Base-by-base conservation (phyloP, 176 grass and related monocot genomes). In the Avena insularis region DNA sequence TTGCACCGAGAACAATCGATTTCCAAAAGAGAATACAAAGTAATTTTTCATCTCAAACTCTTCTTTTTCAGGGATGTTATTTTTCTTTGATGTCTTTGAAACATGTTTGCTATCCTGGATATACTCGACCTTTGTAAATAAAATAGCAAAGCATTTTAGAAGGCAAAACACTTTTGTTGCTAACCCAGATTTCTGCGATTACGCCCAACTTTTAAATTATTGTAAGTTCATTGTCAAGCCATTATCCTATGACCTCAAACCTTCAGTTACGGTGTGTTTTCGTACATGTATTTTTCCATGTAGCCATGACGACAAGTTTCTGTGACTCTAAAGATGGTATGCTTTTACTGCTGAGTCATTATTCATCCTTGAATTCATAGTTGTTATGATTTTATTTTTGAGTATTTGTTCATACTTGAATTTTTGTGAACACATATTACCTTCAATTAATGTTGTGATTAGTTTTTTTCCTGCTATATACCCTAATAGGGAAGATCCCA, bases 21-120 rank as follows among this genome's bases (percentile, higher is more conserved):
- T 90, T 90, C 89, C 90, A 85, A 96, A 93, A 88, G 97, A 99
- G 69, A 94, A 94, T 85, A 99, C 94, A 27, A 99, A 99, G 97
- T 99, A 96, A 91, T 46, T 87, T 9, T 27, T 85, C 55, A 70
- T 53, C 79, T 63, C 16, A 46, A 55, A 45, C 33, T 43, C 17
- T 16, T 81, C 33, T 79, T 77, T 60, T 81, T 7, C 4, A 61
- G 31, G 50, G 49, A 82, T 68, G 69, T 80, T 80, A 23, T 82
- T 36, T 75, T 87, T 51, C 14, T 31, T 86, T 75, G 10, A 38
- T 84, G 76, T 85, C 7, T 76, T 65, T 85, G 48, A 65, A 29
- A 57, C 45, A 49, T 53, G 19, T 77, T 69, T n/a, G 1, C 8
- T 73, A 12, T 73, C 64, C 7, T 38, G 23, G 54, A 78, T 55